phyloP scores from a whole-genome alignment of 2,329 filamentous ascomycete species.

The Neonectria sp. region DNA sequence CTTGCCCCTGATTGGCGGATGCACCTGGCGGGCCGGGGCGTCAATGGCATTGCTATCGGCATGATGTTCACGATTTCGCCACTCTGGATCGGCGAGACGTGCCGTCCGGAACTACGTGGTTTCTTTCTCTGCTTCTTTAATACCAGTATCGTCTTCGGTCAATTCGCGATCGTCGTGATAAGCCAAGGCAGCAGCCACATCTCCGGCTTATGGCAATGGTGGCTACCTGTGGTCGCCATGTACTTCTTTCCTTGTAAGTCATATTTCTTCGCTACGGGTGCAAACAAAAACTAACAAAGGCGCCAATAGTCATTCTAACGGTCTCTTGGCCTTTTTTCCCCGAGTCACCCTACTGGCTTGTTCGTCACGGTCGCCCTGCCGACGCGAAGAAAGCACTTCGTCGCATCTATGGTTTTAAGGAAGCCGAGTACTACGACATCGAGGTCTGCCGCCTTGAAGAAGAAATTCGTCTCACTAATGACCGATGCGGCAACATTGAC shows the following conservation, averaged over 20 bases:
- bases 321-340: conserved; percentile 52
- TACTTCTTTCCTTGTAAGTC: conserved; percentile 50
- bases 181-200: conserved; percentile 41
- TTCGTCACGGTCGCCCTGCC: conserved; percentile 37
- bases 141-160: conserved; percentile 55
- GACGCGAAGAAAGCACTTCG: conserved; percentile 43
- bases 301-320: conserved; percentile 36
- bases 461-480: conserved; percentile 37
- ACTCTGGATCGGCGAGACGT: conserved; percentile 56
- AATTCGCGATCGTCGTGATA: conserved; percentile 49
- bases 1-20: conserved; percentile 47
- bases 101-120: conserved; percentile 54
- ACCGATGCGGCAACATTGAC: conserved; percentile 25
- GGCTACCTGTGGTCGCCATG: conserved; percentile 49
- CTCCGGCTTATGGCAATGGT: conserved; percentile 50
- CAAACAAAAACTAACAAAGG: conserved; percentile 1
- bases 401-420: conserved; percentile 46
- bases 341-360: conserved; percentile 55
- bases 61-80: conserved; percentile 56
- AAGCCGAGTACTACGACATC: conserved; percentile 44
- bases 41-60: conserved; percentile 51
- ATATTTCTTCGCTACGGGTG: neutral
- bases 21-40: conserved; percentile 47
- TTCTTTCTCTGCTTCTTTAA: conserved; percentile 58
- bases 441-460: conserved; percentile 50